Evolutionary conservation across 192 early-diverging fungal species (phyloP).

Genomic region (Podila verticillata): DNA sequence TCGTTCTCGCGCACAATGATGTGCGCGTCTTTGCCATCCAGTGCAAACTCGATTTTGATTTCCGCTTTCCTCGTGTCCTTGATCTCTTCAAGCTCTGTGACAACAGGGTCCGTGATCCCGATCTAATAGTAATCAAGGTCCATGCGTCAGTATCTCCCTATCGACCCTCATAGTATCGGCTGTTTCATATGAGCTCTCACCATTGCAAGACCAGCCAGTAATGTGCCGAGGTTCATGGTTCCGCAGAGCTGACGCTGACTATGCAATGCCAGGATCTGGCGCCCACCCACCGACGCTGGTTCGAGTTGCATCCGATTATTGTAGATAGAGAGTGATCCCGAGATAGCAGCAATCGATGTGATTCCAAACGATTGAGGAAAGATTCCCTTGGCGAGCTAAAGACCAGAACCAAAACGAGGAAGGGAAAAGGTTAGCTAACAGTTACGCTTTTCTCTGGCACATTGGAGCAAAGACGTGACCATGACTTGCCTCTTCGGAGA

Average conservation of each 20-base stretch:
- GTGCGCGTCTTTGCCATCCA: constrained; percentile 16
- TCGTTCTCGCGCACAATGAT: constrained; percentile 33
- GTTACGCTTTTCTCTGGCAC: too few species aligned
- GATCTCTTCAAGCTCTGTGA: constrained; percentile 13
- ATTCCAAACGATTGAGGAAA: constrained; percentile 41
- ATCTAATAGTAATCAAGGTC: constrained; percentile 10
- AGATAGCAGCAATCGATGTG: constrained; percentile 31
- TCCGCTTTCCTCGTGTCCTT: constrained; percentile 7
- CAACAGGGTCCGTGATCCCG: constrained; percentile 14
- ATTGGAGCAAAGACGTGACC: background rate
- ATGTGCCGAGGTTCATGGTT: constrained; percentile 32
- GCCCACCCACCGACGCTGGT: constrained; percentile 33
- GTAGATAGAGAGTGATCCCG: constrained; percentile 46
- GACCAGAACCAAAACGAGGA: background rate
- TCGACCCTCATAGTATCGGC: too few species aligned
- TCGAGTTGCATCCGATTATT: constrained; percentile 51
- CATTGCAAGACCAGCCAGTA: constrained; percentile 23
- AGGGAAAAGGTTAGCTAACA: too few species aligned
- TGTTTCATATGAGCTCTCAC: constrained; percentile 9
- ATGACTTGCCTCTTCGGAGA: constrained; percentile 35
- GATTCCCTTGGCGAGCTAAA: constrained; percentile 42
- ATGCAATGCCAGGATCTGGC: constrained; percentile 32
- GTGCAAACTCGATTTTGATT: constrained; percentile 42
- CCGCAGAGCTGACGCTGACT: constrained; percentile 38
- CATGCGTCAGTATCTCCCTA: background rate